Base-by-base conservation (phyloP, 2,329 filamentous ascomycete species). In the Trichoderma sp. region DNA sequence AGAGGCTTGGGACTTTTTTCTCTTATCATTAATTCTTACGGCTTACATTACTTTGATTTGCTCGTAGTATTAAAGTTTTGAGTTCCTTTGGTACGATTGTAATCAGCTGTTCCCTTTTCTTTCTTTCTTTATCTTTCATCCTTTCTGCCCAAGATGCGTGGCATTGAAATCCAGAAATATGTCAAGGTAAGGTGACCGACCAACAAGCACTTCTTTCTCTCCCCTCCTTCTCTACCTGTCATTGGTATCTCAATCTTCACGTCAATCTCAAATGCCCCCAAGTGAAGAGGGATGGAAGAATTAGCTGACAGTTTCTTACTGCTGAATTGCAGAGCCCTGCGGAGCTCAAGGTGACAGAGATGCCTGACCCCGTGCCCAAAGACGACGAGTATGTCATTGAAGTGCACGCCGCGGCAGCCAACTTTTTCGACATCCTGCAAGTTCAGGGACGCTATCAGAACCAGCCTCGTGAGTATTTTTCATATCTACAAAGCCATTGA, bases 361-460 rank as follows among this genome's bases (percentile, higher is more conserved):
- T 97, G 15, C 90, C 94, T 21, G 93, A 94, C 69, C 95, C 94
- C 1, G 83, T 84, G 1, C 93, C 94, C 1, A 85, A 86, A 9
- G 82, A 89, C 36, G 85, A 92, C 78, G 90, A 97, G 83, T 98
- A 98, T 81, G 86, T 97, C 74, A 92, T 98, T 80, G 88, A 91
- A 78, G 92, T 98, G 77, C 93, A 94, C 82, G 93, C 95, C 61
- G 88, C 92, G 0, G 95, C 94, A 24, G 93, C 93, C 78, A 98
- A 98, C 84, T 98, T 98, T 88, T 98, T 98, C 85, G 95, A 98
- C 81, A 92, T 97, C 72, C 89, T 98, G 70, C 95, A 98, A 80
- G 94, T 98, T 79, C 92, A 94, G 79, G 95, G 95, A 71, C 97
- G 97, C 88, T 98, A 98, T 83, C 95, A 98, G 80, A 88, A 93